A percentile compares a stretch with the other conserved stretches of the same genome.
phyloP scores from a whole-genome alignment of 306 rosid species.

The Luffa aegyptiaca region DNA sequence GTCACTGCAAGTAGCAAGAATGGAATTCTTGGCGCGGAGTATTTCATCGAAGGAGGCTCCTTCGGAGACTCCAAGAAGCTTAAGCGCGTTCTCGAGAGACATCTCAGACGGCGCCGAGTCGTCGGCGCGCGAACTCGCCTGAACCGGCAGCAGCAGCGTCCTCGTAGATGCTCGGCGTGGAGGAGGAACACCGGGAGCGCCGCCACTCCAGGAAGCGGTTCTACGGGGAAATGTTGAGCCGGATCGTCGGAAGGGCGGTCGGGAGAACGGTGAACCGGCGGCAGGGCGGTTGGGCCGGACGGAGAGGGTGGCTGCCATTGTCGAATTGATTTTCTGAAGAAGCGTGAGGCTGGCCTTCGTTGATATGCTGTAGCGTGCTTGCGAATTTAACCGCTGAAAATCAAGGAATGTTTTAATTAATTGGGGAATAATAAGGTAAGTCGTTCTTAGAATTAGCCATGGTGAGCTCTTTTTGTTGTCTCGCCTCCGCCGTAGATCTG shows the following conservation, averaged over 20 bases:
- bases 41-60: slow-evolving; percentile 91
- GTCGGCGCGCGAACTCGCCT: slow-evolving; percentile 70
- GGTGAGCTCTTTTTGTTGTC: neutral
- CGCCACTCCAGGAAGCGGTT: slow-evolving; percentile 22
- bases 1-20: slow-evolving; percentile 64
- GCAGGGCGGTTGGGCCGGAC: slow-evolving; percentile 75
- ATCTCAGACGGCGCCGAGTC: slow-evolving; percentile 84
- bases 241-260: slow-evolving; percentile 31
- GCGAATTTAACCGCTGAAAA: neutral
- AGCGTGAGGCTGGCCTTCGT: slow-evolving; percentile 28
- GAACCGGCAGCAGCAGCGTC: slow-evolving; percentile 30
- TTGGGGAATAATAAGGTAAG: neutral
- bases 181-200: slow-evolving; percentile 7
- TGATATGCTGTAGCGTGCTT: neutral
- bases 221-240: slow-evolving; percentile 16
- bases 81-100: slow-evolving; percentile 88
- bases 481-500: neutral
- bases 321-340: neutral
- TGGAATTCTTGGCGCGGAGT: slow-evolving; percentile 85
- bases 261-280: slow-evolving; percentile 42
- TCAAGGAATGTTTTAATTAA: neutral
- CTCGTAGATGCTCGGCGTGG: slow-evolving; percentile 23
- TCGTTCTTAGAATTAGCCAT: neutral
- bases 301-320: slow-evolving; percentile 67
- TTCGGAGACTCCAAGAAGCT: slow-evolving; percentile 87